Evolutionary conservation across 2,329 filamentous ascomycete genomes (phyloP).

Genomic region (Metarhizium brunneum): DNA sequence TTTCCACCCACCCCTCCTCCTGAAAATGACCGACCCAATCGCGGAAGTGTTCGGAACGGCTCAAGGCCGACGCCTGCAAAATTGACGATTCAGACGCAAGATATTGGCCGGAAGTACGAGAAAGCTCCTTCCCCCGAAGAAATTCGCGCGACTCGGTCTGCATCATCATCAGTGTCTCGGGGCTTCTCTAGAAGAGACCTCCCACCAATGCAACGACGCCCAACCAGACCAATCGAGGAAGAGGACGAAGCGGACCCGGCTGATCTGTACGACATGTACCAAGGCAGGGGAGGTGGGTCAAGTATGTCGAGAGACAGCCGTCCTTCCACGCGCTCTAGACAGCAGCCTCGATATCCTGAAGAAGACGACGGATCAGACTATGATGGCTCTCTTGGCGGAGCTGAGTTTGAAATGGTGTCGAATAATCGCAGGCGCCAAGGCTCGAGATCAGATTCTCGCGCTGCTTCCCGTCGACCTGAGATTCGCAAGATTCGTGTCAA

Average conservation of each 20-base stretch:
- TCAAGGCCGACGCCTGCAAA: slow-evolving; percentile 52
- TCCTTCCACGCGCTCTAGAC: slow-evolving; percentile 19
- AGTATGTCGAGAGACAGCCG: slow-evolving; percentile 26
- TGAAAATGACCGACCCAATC: slow-evolving; percentile 64
- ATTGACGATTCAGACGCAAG: slow-evolving; percentile 51
- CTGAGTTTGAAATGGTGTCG: slow-evolving; percentile 71
- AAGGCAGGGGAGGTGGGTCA: slow-evolving; percentile 24
- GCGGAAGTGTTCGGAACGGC: slow-evolving; percentile 52
- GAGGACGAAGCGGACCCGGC: slow-evolving; percentile 57
- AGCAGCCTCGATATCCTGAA: slow-evolving; percentile 58
- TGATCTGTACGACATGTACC: slow-evolving; percentile 60
- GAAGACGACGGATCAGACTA: slow-evolving; percentile 73
- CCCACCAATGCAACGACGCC: slow-evolving; percentile 18
- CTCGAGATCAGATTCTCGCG: slow-evolving; percentile 41
- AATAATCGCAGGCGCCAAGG: slow-evolving; percentile 35
- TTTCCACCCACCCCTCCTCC: slow-evolving; percentile 99
- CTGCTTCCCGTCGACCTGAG: slow-evolving; percentile 52
- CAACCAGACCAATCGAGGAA: slow-evolving; percentile 27
- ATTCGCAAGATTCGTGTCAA: slow-evolving; percentile 80
- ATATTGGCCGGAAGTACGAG: slow-evolving; percentile 44
- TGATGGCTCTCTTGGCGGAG: slow-evolving; percentile 61
- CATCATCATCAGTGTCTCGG: slow-evolving; percentile 38
- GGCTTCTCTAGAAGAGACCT: slow-evolving; percentile 32
- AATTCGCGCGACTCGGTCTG: slow-evolving; percentile 24
- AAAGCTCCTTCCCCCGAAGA: slow-evolving; percentile 40